Evolutionary conservation across 176 grass and related monocot genomes (phyloP).

Genomic region (Paspalum notatum): DNA sequence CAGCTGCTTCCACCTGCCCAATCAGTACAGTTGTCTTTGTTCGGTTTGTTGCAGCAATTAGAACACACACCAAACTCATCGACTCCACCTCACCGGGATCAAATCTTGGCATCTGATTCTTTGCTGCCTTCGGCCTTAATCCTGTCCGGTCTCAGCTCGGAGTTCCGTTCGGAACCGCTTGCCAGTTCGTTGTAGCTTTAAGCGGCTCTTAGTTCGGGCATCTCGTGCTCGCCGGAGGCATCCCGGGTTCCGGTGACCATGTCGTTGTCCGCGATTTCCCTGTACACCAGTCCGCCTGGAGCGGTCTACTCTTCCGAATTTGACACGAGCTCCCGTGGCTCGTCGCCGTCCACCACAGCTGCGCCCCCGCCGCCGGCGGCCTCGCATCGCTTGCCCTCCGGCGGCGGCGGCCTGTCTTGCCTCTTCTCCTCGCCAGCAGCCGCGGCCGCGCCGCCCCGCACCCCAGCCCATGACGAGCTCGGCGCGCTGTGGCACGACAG

Average conservation of each 20-base stretch:
- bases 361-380: slow-evolving; percentile 38
- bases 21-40: neutral
- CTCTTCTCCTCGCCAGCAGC: slow-evolving; percentile 68
- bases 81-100: slow-evolving; percentile 10
- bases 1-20: neutral
- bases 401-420: slow-evolving; percentile 67
- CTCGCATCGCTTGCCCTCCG: slow-evolving; percentile 43
- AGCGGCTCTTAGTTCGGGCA: slow-evolving; percentile 11
- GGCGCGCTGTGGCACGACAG: slow-evolving; percentile 59
- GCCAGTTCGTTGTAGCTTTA: neutral
- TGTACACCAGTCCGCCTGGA: slow-evolving; percentile 65
- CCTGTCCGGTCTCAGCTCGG: neutral
- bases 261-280: slow-evolving; percentile 72
- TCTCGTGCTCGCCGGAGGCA: slow-evolving; percentile 18
- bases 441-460: slow-evolving; percentile 36
- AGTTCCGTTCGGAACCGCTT: neutral
- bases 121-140: neutral
- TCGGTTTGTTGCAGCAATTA: neutral
- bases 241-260: slow-evolving; percentile 52
- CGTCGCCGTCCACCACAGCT: slow-evolving; percentile 46
- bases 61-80: slow-evolving; percentile 26
- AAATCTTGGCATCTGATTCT: slow-evolving; percentile 15
- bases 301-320: slow-evolving; percentile 56
- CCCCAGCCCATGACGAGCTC: slow-evolving; percentile 49
- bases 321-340: slow-evolving; percentile 51